phyloP scores from a whole-genome alignment of 2,329 filamentous ascomycete species.

The Neocucurbitaria cava region DNA sequence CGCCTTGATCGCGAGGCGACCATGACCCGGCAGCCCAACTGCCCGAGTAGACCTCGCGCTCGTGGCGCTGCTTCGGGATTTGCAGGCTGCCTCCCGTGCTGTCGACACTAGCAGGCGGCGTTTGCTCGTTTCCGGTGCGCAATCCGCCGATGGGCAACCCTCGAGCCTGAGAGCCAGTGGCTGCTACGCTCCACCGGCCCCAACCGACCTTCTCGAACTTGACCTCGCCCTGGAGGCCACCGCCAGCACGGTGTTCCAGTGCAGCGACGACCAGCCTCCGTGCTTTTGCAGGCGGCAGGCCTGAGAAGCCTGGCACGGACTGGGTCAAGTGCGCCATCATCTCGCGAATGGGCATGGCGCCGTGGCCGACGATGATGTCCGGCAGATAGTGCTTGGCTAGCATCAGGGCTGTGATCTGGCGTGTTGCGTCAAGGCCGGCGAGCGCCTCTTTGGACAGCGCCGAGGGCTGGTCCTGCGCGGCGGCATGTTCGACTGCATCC shows the following conservation, averaged over 20 bases:
- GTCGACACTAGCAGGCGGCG: slow-evolving; percentile 60
- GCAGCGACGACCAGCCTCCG: slow-evolving; percentile 91
- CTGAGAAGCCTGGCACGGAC: slow-evolving; percentile 89
- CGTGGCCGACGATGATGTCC: slow-evolving; percentile 86
- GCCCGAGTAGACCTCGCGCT: slow-evolving; percentile 54
- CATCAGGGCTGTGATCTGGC: slow-evolving; percentile 83
- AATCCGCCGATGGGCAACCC: slow-evolving; percentile 49
- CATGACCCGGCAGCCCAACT: slow-evolving; percentile 75
- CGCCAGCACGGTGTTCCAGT: slow-evolving; percentile 76
- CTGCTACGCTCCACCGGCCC: slow-evolving; percentile 86
- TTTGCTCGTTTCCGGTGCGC: slow-evolving; percentile 41
- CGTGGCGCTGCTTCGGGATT: slow-evolving; percentile 50
- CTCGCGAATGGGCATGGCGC: slow-evolving; percentile 90
- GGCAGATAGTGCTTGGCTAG: slow-evolving; percentile 90
- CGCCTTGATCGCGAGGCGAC: slow-evolving; percentile 63
- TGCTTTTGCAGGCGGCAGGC: slow-evolving; percentile 87
- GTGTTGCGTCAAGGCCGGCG: slow-evolving; percentile 71
- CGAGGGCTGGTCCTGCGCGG: slow-evolving; percentile 52
- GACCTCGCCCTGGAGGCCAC: slow-evolving; percentile 71
- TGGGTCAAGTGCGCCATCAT: slow-evolving; percentile 95
- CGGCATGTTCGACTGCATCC: slow-evolving; percentile 65
- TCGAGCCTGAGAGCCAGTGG: slow-evolving; percentile 60
- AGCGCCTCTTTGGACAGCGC: slow-evolving; percentile 59
- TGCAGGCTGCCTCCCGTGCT: slow-evolving; percentile 52
- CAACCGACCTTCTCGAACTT: slow-evolving; percentile 96